phyloP scores from a whole-genome alignment of 2,329 filamentous ascomycete genomes.

The Nigrospora sphaerica region DNA sequence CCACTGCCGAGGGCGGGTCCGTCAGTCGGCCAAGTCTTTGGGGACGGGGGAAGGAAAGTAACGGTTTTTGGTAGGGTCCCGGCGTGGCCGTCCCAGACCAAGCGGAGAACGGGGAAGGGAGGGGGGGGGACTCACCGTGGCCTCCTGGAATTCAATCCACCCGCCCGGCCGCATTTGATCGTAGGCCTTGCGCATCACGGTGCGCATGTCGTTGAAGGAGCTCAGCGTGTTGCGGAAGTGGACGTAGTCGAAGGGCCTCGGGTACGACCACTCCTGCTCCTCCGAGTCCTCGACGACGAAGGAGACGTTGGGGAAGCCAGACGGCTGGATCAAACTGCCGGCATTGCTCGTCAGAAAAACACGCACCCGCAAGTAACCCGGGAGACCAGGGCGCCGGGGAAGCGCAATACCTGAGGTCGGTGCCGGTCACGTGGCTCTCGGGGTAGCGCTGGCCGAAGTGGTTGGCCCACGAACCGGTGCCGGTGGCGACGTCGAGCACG shows the following conservation, averaged over 20 bases:
- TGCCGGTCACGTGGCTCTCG: background rate
- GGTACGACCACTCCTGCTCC: background rate
- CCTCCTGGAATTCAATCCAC: conserved; percentile 2
- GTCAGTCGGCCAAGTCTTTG: too few relatives aligned
- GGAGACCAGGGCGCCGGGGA: too few relatives aligned
- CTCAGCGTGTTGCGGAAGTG: background rate
- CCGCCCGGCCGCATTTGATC: background rate
- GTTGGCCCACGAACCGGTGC: background rate
- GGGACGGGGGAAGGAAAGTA: too few relatives aligned
- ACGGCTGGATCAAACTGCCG: background rate
- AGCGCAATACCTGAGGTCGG: background rate
- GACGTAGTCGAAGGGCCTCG: background rate
- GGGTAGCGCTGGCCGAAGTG: background rate
- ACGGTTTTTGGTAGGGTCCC: too few relatives aligned
- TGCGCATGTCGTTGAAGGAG: background rate
- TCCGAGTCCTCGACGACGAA: conserved; percentile 2
- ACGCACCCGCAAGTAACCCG: too few relatives aligned
- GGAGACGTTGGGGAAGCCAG: background rate
- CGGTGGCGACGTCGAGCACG: background rate
- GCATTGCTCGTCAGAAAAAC: too few relatives aligned
- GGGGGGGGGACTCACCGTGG: background rate
- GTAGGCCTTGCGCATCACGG: background rate
- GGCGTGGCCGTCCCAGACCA: too few relatives aligned
- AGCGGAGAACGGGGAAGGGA: too few relatives aligned
- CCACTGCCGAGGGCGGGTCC: background rate